Evolutionary conservation across 768 basidiomycete species (phyloP).

Genomic region (Leccinum boreale): DNA sequence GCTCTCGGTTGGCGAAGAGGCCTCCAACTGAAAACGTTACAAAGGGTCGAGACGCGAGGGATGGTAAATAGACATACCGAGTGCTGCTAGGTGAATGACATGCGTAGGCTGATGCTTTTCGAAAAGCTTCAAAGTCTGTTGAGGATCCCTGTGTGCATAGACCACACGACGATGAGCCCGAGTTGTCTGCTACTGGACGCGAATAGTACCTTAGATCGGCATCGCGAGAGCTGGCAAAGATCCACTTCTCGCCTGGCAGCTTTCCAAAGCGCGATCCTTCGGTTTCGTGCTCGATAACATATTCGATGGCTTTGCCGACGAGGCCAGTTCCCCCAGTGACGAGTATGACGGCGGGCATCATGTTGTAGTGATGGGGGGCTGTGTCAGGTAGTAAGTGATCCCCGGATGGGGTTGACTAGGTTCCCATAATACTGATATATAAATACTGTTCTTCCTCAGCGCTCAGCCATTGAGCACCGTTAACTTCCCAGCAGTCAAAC

Average conservation of each 20-base stretch:
- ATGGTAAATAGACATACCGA: slow-evolving; percentile 50
- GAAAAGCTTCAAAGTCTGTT: slow-evolving; percentile 68
- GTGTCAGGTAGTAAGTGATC: neutral
- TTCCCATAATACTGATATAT: slow-evolving; percentile 13
- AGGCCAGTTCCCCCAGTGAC: slow-evolving; percentile 86
- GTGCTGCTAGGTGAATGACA: slow-evolving; percentile 94
- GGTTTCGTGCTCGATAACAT: slow-evolving; percentile 76
- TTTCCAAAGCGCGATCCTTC: slow-evolving; percentile 78
- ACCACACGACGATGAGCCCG: slow-evolving; percentile 3
- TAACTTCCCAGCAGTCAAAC: slow-evolving; percentile 4
- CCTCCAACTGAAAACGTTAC: slow-evolving; percentile 68
- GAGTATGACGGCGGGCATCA: slow-evolving; percentile 52
- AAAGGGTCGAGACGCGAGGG: neutral
- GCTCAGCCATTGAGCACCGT: neutral
- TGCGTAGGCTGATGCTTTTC: slow-evolving; percentile 93
- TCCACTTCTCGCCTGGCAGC: slow-evolving; percentile 74
- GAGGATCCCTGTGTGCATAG: slow-evolving; percentile 51
- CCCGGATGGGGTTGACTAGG: neutral
- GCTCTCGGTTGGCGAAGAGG: slow-evolving; percentile 93
- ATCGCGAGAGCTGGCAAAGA: slow-evolving; percentile 76
- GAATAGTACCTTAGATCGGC: slow-evolving; percentile 73
- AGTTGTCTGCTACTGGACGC: neutral
- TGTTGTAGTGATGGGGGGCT: neutral
- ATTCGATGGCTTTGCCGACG: slow-evolving; percentile 80
- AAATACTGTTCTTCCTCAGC: neutral